Evolutionary conservation across 2,329 filamentous ascomycete genomes (phyloP).

Genomic region (Verticillium dahliae): DNA sequence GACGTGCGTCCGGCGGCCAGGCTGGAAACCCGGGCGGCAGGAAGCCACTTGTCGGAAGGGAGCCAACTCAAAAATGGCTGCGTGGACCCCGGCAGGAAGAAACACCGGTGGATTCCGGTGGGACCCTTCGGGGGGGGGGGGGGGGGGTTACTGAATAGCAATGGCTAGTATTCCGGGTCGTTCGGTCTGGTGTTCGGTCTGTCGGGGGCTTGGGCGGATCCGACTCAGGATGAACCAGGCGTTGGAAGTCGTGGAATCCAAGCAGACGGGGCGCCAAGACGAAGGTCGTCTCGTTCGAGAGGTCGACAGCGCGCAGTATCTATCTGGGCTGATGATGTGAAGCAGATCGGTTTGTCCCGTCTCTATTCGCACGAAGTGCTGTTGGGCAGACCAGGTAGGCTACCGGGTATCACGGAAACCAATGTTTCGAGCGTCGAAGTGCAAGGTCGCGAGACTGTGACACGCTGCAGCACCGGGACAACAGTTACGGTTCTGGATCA

Average conservation of each 20-base stretch:
- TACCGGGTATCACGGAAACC: background rate
- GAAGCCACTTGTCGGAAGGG: background rate
- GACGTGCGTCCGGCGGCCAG: background rate
- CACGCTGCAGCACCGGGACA: background rate
- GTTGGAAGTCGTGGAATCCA: background rate
- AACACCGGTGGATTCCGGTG: background rate
- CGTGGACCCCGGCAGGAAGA: too few species aligned
- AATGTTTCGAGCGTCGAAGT: background rate
- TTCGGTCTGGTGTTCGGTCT: background rate
- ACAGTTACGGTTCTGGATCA: background rate
- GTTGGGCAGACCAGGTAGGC: background rate
- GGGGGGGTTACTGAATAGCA: background rate
- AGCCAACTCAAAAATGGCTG: background rate
- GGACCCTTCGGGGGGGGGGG: too few species aligned
- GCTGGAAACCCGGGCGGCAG: background rate
- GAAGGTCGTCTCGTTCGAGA: background rate
- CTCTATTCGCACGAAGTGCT: background rate
- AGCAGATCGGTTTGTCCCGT: background rate
- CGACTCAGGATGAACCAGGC: background rate
- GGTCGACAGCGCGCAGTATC: background rate
- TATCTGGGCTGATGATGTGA: background rate
- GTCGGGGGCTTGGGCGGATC: background rate
- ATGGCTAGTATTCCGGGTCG: background rate
- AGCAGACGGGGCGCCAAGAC: background rate
- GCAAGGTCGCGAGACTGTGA: background rate